Percentiles rank a stretch among this genome's conserved stretches.
Evolutionary conservation across 2,329 filamentous ascomycete species (phyloP).

Genomic region (Myriosclerotinia curreyana): DNA sequence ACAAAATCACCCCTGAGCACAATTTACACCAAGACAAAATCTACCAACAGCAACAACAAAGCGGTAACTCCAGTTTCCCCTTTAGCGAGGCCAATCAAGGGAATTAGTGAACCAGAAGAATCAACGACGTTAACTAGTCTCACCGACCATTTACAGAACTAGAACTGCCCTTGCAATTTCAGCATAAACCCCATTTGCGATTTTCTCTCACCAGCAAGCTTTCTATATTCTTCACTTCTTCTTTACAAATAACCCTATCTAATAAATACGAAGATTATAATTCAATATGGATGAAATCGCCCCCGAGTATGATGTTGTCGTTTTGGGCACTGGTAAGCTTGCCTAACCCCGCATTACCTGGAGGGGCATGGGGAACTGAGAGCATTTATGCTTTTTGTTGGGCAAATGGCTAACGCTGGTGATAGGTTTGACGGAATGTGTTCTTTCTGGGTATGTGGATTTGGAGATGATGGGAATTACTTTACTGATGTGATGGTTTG

Average conservation of each 20-base stretch:
- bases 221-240: conserved; percentile 16
- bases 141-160: conserved; percentile 30
- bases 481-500: conserved; percentile 10
- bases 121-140: conserved; percentile 23
- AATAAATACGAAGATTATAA: conserved; percentile 37
- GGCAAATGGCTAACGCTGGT: conserved; percentile 26
- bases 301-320: conserved; percentile 97
- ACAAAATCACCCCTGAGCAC: conserved; percentile 22
- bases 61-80: conserved; percentile 26
- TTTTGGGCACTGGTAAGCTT: conserved; percentile 86
- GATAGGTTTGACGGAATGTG: conserved; percentile 93
- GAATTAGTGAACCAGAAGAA: conserved; percentile 16
- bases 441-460: conserved; percentile 81
- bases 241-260: conserved; percentile 11
- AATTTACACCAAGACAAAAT: conserved; percentile 23
- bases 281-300: conserved; percentile 90
- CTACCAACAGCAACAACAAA: conserved; percentile 33
- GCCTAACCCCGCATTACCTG: conserved; percentile 41
- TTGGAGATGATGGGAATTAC: neutral
- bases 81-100: conserved; percentile 36
- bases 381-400: conserved; percentile 1
- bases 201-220: conserved; percentile 23
- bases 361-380: conserved; percentile 35
- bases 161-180: conserved; percentile 19
- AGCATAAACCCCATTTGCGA: conserved; percentile 21